Base-by-base conservation (phyloP, 163 green algal species). In the Chlamydomonas reinhardtii region DNA sequence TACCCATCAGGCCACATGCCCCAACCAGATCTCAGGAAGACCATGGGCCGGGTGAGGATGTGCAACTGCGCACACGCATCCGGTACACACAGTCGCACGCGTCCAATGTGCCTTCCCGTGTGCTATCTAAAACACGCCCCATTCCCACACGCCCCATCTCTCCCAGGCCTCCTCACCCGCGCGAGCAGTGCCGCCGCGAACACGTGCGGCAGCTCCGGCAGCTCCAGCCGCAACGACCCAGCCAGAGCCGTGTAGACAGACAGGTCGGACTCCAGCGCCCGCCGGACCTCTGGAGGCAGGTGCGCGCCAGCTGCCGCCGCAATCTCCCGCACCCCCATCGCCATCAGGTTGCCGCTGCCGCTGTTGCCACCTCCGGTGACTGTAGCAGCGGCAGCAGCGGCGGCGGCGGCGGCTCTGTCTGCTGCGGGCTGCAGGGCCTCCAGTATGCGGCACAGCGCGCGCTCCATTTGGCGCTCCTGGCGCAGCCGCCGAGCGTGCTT, bases 401-500 rank as follows among this genome's bases (percentile, higher is more conserved):
- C 86, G 16, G 74, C 14, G 22, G 62, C 48, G 48, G 79, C 62
- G 24, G 69, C 76, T 61, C 76, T 4, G 83, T 48, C 86, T 56
- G 82, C 86, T 29, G 85, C 76, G 48, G 83, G 85, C 56, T 90
- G 86, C 39, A 90, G 83, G 35, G 76, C 27, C 52, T 91, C 88
- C 70, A 91, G 77, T 19, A 91, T 59, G 43, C 88, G 82, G 9
- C 27, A 52, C 75, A 91, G 71, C 12, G 83, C 39, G 1, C 66
- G 48, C 32, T 87, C 88, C 64, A 89, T 59, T 15, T 82, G 75
- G 15, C 68, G 62, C 71, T 87, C 62, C 88, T 89, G 88, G 0
- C 71, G 71, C 19, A 82, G 75, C 43, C 72, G 76, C 68, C 77
- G 77, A 15, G 77, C 77, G n/a, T 59, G 43, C 66, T 81, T 89